A percentile compares a stretch with the other conserved stretches of the same genome.
These are phyloP conservation scores for Pyrus bretschneideri DNA, from an alignment of 306 rosid species.

Conservation along the genomic window DNA sequence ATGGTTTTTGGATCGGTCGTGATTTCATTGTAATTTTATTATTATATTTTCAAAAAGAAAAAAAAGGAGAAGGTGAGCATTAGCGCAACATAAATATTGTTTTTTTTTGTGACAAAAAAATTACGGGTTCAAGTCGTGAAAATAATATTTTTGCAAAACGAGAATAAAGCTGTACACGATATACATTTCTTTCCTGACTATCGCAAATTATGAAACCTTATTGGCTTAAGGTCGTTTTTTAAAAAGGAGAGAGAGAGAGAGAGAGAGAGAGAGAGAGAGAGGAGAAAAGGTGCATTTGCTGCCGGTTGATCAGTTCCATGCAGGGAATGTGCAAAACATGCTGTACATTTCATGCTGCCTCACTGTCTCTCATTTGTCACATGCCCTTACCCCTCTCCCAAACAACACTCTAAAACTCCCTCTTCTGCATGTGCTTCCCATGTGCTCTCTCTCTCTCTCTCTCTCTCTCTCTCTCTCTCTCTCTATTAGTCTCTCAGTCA, in stretches of 20 bases:
- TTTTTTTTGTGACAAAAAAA: too few relatives aligned
- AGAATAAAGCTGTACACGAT: too few relatives aligned
- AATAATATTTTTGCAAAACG: rapidly evolving
- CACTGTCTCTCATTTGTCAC: slow-evolving; percentile 74
- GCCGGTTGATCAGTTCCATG: slow-evolving; percentile 46
- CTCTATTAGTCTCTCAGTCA: not conserved
- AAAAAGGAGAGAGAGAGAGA: too few relatives aligned
- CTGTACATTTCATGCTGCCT: slow-evolving; percentile 72
- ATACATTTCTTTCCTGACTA: too few relatives aligned
- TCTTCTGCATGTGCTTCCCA: slow-evolving; percentile 52
- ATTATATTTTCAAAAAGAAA: too few relatives aligned
- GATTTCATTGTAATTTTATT: too few relatives aligned
- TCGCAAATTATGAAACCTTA: too few relatives aligned
- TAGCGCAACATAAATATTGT: too few relatives aligned
- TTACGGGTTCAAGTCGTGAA: rapidly evolving
- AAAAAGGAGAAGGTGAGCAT: too few relatives aligned
- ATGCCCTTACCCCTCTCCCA: slow-evolving; percentile 30
- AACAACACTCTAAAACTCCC: slow-evolving; percentile 35
- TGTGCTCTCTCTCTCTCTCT: slow-evolving; percentile 33
- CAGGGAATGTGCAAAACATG: slow-evolving; percentile 99
- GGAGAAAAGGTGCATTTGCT: not conserved
- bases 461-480: not conserved
- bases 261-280: too few relatives aligned
- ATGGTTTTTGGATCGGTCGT: too few relatives aligned
- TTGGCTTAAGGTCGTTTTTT: too few relatives aligned